Evolutionary conservation across 352 stramenopile species (phyloP).

Genomic region (Globisporangium acanthophoron): DNA sequence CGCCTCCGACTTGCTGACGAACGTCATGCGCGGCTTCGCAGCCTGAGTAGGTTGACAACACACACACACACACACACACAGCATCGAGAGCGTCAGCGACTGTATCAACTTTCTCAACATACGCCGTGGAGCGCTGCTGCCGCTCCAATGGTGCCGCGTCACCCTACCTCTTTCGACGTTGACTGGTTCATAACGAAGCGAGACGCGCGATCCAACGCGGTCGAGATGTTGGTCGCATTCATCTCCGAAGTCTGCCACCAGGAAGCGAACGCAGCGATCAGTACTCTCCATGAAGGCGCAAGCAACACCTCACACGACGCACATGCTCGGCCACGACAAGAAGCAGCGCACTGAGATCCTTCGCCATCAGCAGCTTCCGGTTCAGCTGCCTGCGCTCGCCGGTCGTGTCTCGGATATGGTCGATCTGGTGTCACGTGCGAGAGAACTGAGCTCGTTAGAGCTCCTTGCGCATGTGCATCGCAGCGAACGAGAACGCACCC

Average conservation of each 20-base stretch:
- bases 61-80: background rate
- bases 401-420: constrained; percentile 54
- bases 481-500: constrained; percentile 14
- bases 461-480: background rate
- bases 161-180: constrained; percentile 23
- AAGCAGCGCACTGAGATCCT: constrained; percentile 52
- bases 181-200: constrained; percentile 23
- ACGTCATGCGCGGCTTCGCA: constrained; percentile 11
- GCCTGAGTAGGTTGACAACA: background rate
- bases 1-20: constrained; percentile 41
- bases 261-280: background rate
- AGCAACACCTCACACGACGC: background rate
- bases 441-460: background rate
- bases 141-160: background rate
- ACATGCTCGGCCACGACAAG: constrained; percentile 62
- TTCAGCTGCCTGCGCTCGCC: constrained; percentile 49
- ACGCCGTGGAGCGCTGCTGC: background rate
- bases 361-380: constrained; percentile 54
- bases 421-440: constrained; percentile 20
- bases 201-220: constrained; percentile 43
- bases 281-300: background rate
- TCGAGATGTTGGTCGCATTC: constrained; percentile 63
- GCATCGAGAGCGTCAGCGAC: background rate
- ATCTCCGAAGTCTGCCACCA: constrained; percentile 30
- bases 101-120: background rate